These are phyloP conservation scores for Lagenidium sp. DNA, from an alignment of 352 stramenopile species.

Conservation along the genomic window DNA sequence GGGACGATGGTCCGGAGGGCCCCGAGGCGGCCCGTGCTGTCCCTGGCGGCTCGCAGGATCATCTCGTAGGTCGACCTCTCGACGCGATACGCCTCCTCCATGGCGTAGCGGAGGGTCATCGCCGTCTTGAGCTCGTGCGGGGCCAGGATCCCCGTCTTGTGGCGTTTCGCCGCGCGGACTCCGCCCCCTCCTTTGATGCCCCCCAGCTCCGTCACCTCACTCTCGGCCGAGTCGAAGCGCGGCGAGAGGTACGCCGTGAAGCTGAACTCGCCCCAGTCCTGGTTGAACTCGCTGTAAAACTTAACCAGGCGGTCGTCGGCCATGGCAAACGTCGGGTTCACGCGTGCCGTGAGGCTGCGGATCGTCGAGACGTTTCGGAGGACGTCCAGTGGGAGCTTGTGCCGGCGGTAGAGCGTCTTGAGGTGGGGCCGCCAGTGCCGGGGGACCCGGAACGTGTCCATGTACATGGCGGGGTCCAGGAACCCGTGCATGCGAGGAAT, in stretches of 20 bases:
- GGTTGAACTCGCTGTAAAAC: constrained; percentile 81
- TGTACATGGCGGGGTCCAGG: constrained; percentile 49
- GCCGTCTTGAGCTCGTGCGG: constrained; percentile 38
- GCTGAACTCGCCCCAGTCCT: constrained; percentile 75
- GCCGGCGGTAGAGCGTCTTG: constrained; percentile 43
- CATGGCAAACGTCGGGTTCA: constrained; percentile 72
- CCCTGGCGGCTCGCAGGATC: too few species aligned
- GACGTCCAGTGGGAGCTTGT: constrained; percentile 23
- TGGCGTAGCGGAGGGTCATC: constrained; percentile 55
- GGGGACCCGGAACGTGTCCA: constrained; percentile 42
- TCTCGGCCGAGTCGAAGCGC: constrained; percentile 19
- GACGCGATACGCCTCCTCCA: constrained; percentile 73
- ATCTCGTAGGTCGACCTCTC: constrained; percentile 50
- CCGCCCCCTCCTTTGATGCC: neutral
- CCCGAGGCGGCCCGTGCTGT: too few species aligned
- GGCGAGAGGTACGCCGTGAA: constrained; percentile 56
- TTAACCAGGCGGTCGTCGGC: constrained; percentile 56
- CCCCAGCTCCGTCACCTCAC: constrained; percentile 1
- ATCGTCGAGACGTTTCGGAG: constrained; percentile 18
- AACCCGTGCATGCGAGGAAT: constrained; percentile 50
- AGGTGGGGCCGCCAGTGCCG: constrained; percentile 50
- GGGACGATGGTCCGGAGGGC: constrained; percentile 27
- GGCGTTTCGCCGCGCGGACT: constrained; percentile 20
- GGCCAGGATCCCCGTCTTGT: constrained; percentile 28
- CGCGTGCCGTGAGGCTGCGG: constrained; percentile 57